Conservation (phyloP, 805 yeast genomes). For the Saturnispora ahearnii region DNA sequence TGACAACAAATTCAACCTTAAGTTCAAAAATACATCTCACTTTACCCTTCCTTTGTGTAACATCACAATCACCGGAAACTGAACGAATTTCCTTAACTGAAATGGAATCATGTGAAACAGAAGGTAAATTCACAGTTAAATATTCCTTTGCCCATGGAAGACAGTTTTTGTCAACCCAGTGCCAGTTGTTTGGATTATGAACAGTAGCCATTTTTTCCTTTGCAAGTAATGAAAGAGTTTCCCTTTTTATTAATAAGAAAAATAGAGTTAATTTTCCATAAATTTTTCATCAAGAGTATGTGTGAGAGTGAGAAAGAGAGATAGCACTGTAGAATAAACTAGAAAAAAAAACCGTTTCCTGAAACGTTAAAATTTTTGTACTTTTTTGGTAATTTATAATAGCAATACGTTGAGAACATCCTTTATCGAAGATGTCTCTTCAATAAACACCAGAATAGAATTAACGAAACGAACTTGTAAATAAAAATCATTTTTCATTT, state of each 20-base stretch:
- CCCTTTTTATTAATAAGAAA: not conserved
- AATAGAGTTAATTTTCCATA: not conserved
- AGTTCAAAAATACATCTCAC: constrained; percentile 69
- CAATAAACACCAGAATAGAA: constrained; percentile 10
- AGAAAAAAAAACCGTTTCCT: not conserved
- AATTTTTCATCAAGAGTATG: not conserved
- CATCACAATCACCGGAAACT: constrained; percentile 69
- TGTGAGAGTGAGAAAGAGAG: not conserved
- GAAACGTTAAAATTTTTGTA: not conserved
- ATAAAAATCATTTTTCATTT: not conserved
- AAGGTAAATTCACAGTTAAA: constrained; percentile 51
- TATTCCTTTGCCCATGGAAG: constrained; percentile 81
- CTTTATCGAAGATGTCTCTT: not conserved
- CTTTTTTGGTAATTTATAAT: not conserved
- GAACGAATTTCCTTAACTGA: constrained; percentile 33
- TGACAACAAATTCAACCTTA: constrained; percentile 40
- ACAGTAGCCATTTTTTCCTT: constrained; percentile 58
- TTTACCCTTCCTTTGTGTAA: constrained; percentile 76
- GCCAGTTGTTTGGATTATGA: constrained; percentile 98
- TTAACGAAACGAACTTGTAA: constrained; percentile 9
- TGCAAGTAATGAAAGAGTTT: not conserved
- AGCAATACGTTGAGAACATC: not conserved
- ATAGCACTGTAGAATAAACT: not conserved
- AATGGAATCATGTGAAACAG: constrained; percentile 32
- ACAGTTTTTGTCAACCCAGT: constrained; percentile 98